These are phyloP conservation scores for Cladosporium sp. DNA, from an alignment of 2,329 filamentous ascomycete species.

Conservation along the genomic window DNA sequence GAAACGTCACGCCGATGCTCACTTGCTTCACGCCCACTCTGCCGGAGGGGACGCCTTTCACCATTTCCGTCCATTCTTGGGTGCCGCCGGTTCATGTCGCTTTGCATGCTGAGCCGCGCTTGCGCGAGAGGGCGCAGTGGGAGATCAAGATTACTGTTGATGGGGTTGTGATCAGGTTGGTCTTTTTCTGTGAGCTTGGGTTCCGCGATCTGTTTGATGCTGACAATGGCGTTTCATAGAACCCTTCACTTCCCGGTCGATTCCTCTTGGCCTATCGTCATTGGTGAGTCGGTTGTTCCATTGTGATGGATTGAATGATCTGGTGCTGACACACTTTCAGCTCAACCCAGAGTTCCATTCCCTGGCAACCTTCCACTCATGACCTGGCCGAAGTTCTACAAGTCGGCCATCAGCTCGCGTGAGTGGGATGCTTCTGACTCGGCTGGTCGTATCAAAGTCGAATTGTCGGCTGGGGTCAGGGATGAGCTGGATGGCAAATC, in stretches of 20 bases:
- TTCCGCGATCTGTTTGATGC: background rate
- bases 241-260: constrained; percentile 54
- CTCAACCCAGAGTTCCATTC: no score
- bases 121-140: constrained; percentile 35
- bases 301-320: no score
- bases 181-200: background rate
- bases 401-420: constrained; percentile 62
- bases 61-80: constrained; percentile 74
- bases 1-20: constrained; percentile 33
- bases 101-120: background rate
- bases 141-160: constrained; percentile 64
- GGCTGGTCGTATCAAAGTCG: constrained; percentile 68
- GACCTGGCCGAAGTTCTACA: constrained; percentile 65
- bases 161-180: constrained; percentile 48
- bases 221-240: constrained; percentile 15
- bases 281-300: constrained; percentile 40
- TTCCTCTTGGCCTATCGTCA: constrained; percentile 49
- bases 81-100: background rate
- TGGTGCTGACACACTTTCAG: no score
- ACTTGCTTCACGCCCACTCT: constrained; percentile 69
- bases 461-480: constrained; percentile 67
- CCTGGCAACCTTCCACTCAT: no score
- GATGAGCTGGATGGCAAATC: constrained; percentile 20
- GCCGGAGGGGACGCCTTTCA: constrained; percentile 54
- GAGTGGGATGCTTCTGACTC: constrained; percentile 69